A percentile compares a stretch with the other conserved stretches of the same genome.
phyloP scores from a whole-genome alignment of 345 rosid genomes.

The Melastoma malabathricum region DNA sequence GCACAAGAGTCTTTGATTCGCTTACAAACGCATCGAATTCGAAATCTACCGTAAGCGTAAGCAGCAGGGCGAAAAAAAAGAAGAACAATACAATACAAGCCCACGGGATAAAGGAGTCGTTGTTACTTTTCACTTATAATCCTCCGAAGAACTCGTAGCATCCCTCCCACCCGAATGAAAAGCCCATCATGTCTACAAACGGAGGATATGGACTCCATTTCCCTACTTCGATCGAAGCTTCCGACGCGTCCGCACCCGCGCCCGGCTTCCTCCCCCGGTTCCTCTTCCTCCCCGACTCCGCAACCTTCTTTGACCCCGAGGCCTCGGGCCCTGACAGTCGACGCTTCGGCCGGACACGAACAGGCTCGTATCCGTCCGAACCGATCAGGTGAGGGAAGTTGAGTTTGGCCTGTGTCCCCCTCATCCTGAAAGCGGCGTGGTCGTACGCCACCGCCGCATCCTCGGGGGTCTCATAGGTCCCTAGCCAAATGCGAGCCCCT shows the following conservation, averaged over 20 bases:
- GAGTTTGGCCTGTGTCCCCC: conserved; percentile 29
- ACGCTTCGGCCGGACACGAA: conserved; percentile 23
- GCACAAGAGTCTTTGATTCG: too few relatives aligned
- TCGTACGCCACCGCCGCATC: conserved; percentile 40
- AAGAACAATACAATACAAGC: too few relatives aligned
- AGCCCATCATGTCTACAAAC: too few relatives aligned
- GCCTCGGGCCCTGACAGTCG: conserved; percentile 15
- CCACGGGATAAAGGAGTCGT: too few relatives aligned
- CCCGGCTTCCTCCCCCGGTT: conserved; percentile 1
- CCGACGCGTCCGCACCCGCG: background rate
- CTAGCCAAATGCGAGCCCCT: conserved; percentile 37
- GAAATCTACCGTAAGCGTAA: too few relatives aligned
- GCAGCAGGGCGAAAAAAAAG: too few relatives aligned
- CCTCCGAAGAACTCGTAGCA: too few relatives aligned
- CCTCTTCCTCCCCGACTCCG: background rate
- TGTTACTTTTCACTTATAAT: too few relatives aligned
- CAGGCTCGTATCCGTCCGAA: conserved; percentile 20
- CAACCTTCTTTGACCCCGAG: background rate
- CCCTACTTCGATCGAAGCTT: too few relatives aligned
- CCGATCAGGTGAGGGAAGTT: conserved; percentile 29
- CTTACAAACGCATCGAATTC: too few relatives aligned
- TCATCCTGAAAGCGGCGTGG: conserved; percentile 28
- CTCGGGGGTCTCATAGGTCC: conserved; percentile 37
- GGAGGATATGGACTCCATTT: too few relatives aligned
- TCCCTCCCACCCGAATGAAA: too few relatives aligned